phyloP scores from a whole-genome alignment of 192 early-diverging fungal genomes.

The Oehlia diaphana region DNA sequence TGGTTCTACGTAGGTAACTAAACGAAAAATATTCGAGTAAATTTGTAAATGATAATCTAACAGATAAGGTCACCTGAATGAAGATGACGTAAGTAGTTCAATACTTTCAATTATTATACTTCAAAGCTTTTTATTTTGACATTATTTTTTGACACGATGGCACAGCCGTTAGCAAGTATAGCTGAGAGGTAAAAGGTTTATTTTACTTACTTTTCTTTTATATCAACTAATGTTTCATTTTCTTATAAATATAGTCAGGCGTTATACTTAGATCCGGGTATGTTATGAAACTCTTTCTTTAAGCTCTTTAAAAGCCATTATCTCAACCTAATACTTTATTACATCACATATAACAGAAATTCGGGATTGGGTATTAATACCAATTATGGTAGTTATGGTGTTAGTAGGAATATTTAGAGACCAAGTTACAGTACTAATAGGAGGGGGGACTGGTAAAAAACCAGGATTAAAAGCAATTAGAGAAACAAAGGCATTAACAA shows the following conservation, averaged over 20 bases:
- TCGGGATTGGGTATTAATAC: conserved; percentile 91
- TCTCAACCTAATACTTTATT: too few species aligned
- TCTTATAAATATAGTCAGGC: conserved; percentile 8
- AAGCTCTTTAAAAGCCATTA: not conserved
- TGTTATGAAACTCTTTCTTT: not conserved
- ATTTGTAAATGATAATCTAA: too few species aligned
- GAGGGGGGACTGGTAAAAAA: conserved; percentile 77
- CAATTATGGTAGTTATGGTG: conserved; percentile 97
- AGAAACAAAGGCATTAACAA: conserved; percentile 81
- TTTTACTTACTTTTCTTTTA: not conserved
- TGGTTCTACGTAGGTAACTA: not conserved
- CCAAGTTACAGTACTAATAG: conserved; percentile 88
- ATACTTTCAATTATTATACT: too few species aligned
- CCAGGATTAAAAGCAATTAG: conserved; percentile 77
- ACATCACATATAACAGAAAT: conserved; percentile 57
- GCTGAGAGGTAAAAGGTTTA: conserved; percentile 12
- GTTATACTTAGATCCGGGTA: conserved; percentile 27
- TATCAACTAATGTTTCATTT: not conserved
- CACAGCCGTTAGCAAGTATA: conserved; percentile 7
- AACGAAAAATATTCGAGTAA: too few species aligned
- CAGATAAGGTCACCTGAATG: too few species aligned
- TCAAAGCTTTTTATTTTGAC: too few species aligned
- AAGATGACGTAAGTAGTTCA: too few species aligned
- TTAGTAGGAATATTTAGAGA: conserved; percentile 94
- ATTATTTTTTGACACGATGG: not conserved